These are phyloP conservation scores for Linum tenue DNA, from an alignment of 345 rosid genomes.

Conservation along the genomic window DNA sequence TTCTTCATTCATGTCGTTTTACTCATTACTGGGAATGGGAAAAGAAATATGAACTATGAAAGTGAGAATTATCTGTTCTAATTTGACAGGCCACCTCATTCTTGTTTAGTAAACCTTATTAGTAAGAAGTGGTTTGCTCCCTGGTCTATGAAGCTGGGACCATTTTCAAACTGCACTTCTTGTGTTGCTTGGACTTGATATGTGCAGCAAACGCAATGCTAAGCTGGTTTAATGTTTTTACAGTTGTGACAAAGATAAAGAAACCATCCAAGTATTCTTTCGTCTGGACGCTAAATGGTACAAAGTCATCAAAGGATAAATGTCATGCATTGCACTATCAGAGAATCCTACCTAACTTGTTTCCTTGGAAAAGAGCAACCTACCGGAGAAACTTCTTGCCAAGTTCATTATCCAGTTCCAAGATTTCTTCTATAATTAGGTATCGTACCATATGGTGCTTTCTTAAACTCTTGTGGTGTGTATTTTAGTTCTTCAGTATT, in stretches of 20 bases:
- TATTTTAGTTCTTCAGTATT: slow-evolving; percentile 7
- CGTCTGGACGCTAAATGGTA: slow-evolving; percentile 65
- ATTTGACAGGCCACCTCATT: too few species aligned
- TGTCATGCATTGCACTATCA: slow-evolving; percentile 28
- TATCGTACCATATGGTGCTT: slow-evolving; percentile 19
- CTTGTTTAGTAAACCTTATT: too few species aligned
- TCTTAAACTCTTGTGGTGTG: slow-evolving; percentile 21
- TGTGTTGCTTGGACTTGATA: not conserved
- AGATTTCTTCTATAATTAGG: slow-evolving; percentile 48
- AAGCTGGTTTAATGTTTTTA: slow-evolving; percentile 18
- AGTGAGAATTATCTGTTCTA: too few species aligned
- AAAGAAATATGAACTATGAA: not conserved
- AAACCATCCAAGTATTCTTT: slow-evolving; percentile 52
- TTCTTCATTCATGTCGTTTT: slow-evolving; percentile 6
- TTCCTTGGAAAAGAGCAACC: slow-evolving; percentile 86
- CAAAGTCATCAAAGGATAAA: slow-evolving; percentile 28
- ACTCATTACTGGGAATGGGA: not conserved
- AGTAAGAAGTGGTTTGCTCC: too few species aligned
- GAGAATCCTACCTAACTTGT: slow-evolving; percentile 55
- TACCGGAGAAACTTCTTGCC: slow-evolving; percentile 46
- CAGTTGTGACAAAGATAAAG: slow-evolving; percentile 38
- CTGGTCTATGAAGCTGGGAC: too few species aligned
- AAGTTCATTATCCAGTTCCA: slow-evolving; percentile 29
- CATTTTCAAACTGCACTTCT: too few species aligned
- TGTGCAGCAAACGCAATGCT: not conserved